Evolutionary conservation across 495 filamentous ascomycete genomes (phyloP), one percentile per base, ranked within the genome.

Genomic region (Penicillium roqueforti): DNA sequence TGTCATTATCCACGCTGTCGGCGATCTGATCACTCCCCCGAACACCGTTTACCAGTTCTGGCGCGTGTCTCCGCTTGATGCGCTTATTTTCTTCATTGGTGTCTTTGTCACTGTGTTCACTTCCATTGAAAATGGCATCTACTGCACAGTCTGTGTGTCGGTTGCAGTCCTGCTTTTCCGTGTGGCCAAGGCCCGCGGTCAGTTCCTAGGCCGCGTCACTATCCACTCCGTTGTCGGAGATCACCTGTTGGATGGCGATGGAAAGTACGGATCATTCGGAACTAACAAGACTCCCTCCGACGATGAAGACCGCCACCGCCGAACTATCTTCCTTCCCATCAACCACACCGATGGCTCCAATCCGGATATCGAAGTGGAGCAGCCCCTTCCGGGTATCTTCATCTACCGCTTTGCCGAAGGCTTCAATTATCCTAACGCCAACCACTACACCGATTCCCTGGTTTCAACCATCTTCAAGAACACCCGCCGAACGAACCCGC

Each of bases 401-500:
- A 96, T 98, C 67, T 98, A 96, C 74, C 84, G 93, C 37, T 97
- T 98, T 73, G 86, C 90, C 4, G 93, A 98, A 75, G 91, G 92
- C 32, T 96, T 95, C 78, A 92, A 93, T 75, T 98, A 97, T 61
- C 89, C 92, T 54, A 98, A 96, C 61, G 91, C 90, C 28, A 87
- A 87, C 65, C 88, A 93, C 70, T 95, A 95, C 67, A 83, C 95
- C 28, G 92, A 97, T 63, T 75, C 84, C 57, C 80, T 98, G 60
- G 83, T 88, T 11, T 63, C 72, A 11, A 80, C 80, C 58, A 89
- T 98, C 55, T 89, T 92, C 70, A 68, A 79, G 19, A 65, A 82
- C 49, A 96, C 92, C 2, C 86, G 90, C 11, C 83, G 86, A 16
- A 96, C 91, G 0, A 89, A 87, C 68, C 79, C 80, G 0, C 62